These are phyloP conservation scores for Globisporangium rhizosaccharum DNA, from an alignment of 352 stramenopile genomes.

Conservation along the genomic window DNA sequence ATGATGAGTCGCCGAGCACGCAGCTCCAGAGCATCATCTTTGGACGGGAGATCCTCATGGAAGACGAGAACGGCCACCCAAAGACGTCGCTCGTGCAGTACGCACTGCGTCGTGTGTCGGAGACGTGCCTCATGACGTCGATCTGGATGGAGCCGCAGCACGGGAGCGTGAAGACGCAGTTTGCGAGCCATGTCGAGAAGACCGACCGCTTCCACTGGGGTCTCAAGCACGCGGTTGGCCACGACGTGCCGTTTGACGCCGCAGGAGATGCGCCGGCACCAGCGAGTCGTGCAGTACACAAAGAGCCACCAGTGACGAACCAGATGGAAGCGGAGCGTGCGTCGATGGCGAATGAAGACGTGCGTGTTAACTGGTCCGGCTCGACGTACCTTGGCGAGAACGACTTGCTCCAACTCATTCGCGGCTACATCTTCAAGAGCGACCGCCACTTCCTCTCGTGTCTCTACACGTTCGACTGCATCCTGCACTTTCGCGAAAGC, in stretches of 20 bases:
- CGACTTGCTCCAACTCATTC: conserved; percentile 67
- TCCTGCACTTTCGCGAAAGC: conserved; percentile 55
- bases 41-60: conserved; percentile 77
- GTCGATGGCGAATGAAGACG: conserved; percentile 48
- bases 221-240: conserved; percentile 62
- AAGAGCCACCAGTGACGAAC: conserved; percentile 4
- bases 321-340: conserved; percentile 28
- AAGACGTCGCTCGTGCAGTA: conserved; percentile 83
- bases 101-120: conserved; percentile 60
- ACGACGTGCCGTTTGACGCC: conserved; percentile 54
- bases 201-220: conserved; percentile 65
- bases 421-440: conserved; percentile 66
- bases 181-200: conserved; percentile 36
- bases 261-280: neutral
- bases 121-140: conserved; percentile 78
- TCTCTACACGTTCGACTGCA: conserved; percentile 73
- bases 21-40: conserved; percentile 74
- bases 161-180: conserved; percentile 51
- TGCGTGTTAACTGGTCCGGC: conserved; percentile 23
- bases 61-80: conserved; percentile 65
- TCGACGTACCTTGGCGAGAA: conserved; percentile 65
- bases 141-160: conserved; percentile 89
- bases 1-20: conserved; percentile 31
- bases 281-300: conserved; percentile 3
- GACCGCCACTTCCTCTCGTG: conserved; percentile 79